A percentile compares a stretch with the other conserved stretches of the same genome.
Evolutionary conservation across 768 basidiomycete species (phyloP).

Genomic region (Mycena vitilis): DNA sequence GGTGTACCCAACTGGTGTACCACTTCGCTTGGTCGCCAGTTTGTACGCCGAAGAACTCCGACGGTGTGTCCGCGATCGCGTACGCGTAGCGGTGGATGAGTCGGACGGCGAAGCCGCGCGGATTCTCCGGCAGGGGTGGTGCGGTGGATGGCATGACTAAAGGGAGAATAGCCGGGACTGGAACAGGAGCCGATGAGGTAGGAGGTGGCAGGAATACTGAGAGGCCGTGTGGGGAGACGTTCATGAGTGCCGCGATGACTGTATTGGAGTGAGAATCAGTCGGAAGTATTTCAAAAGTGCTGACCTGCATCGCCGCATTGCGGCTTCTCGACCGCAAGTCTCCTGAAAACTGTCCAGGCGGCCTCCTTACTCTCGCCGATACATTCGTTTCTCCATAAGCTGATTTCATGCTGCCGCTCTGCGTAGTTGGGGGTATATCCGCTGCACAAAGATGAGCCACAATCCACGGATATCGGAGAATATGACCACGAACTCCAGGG

Average conservation of each 20-base stretch:
- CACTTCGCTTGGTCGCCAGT: slow-evolving; percentile 15
- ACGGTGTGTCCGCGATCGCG: slow-evolving; percentile 42
- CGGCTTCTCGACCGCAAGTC: slow-evolving; percentile 27
- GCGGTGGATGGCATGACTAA: slow-evolving; percentile 27
- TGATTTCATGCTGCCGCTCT: slow-evolving; percentile 11
- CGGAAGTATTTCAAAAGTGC: background rate
- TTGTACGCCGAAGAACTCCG: slow-evolving; percentile 37
- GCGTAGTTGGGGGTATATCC: slow-evolving; percentile 30
- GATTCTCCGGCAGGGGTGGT: slow-evolving; percentile 32
- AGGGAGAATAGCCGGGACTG: slow-evolving; percentile 35
- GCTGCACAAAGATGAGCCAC: background rate
- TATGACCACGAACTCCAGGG: slow-evolving; percentile 2
- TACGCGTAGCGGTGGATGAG: slow-evolving; percentile 50
- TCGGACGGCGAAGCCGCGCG: slow-evolving; percentile 44
- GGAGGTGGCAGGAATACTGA: slow-evolving; percentile 28
- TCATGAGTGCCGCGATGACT: slow-evolving; percentile 30
- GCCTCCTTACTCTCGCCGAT: slow-evolving; percentile 24
- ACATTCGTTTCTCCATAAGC: slow-evolving; percentile 29
- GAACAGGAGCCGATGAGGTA: slow-evolving; percentile 32
- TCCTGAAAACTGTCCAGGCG: slow-evolving; percentile 34
- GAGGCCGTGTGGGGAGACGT: slow-evolving; percentile 31
- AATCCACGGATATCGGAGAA: background rate
- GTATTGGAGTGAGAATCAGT: background rate
- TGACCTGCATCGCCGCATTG: slow-evolving; percentile 36
- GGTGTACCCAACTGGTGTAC: slow-evolving; percentile 37